These are phyloP conservation scores for Anthracocystis panici-leucophaei DNA, from an alignment of 1,284 basidiomycete genomes.

Conservation along the genomic window DNA sequence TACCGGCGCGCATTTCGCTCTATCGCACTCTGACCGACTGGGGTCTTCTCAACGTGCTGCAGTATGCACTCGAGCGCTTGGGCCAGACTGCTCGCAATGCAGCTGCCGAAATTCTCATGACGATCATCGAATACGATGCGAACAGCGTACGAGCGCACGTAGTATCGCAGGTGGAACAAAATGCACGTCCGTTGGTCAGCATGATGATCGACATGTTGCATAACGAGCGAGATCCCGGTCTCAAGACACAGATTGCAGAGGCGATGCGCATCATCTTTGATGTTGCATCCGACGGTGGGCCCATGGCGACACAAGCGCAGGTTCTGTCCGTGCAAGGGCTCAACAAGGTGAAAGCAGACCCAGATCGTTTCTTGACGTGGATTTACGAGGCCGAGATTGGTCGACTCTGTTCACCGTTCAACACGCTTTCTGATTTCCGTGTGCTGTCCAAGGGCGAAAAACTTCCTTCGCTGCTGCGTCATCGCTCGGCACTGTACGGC, in stretches of 20 bases:
- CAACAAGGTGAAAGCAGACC: conserved; percentile 80
- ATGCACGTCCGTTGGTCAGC: conserved; percentile 47
- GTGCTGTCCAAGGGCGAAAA: conserved; percentile 42
- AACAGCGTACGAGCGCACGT: conserved; percentile 86
- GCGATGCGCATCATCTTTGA: conserved; percentile 88
- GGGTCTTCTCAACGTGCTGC: conserved; percentile 87
- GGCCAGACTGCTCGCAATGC: conserved; percentile 78
- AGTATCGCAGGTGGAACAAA: conserved; percentile 78
- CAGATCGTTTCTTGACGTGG: conserved; percentile 88
- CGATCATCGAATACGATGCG: conserved; percentile 90
- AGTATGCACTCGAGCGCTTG: conserved; percentile 76
- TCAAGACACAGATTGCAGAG: conserved; percentile 91
- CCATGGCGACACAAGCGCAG: conserved; percentile 70
- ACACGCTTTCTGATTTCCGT: conserved; percentile 79
- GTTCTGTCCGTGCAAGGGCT: conserved; percentile 54
- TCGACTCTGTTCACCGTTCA: conserved; percentile 82
- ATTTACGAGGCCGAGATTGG: conserved; percentile 85
- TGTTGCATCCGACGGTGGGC: conserved; percentile 62
- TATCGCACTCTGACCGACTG: conserved; percentile 90
- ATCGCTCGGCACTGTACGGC: conserved; percentile 62
- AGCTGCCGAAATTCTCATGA: conserved; percentile 86
- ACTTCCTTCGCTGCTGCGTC: conserved; percentile 30
- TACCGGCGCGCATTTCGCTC: conserved; percentile 85
- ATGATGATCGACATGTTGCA: conserved; percentile 78
- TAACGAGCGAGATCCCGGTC: conserved; percentile 79